Conservation (phyloP, 2,329 filamentous ascomycete genomes). For the Fusarium irregulare region DNA sequence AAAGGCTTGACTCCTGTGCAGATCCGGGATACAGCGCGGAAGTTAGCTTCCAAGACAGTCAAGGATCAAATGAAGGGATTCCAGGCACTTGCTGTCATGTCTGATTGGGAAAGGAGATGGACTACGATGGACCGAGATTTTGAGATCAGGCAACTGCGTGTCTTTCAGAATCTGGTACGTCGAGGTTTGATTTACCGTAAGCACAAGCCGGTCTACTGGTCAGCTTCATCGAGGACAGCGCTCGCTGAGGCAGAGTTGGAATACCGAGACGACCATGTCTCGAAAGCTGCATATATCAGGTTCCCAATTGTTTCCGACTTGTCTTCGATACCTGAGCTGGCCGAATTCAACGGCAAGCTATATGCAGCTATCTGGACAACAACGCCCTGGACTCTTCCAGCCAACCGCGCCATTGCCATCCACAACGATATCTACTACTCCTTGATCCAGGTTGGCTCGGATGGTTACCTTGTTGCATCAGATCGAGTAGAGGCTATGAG, state of each 20-base stretch:
- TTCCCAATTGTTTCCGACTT: constrained; percentile 72
- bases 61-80: constrained; percentile 80
- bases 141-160: constrained; percentile 77
- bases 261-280: constrained; percentile 80
- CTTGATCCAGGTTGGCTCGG: constrained; percentile 67
- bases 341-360: constrained; percentile 61
- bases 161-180: constrained; percentile 81
- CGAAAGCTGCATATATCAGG: constrained; percentile 80
- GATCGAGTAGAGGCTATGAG: constrained; percentile 72
- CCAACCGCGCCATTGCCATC: constrained; percentile 89
- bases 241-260: constrained; percentile 87
- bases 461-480: constrained; percentile 77
- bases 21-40: constrained; percentile 72
- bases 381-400: constrained; percentile 95
- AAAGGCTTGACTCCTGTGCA: constrained; percentile 63
- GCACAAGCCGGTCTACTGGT: constrained; percentile 90
- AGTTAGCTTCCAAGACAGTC: constrained; percentile 75
- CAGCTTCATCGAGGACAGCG: constrained; percentile 80
- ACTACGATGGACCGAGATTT: constrained; percentile 82
- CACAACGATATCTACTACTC: constrained; percentile 79
- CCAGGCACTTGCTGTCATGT: constrained; percentile 80
- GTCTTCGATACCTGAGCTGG: constrained; percentile 50
- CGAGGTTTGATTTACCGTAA: constrained; percentile 80
- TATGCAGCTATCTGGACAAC: constrained; percentile 98
- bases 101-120: constrained; percentile 81